Percentiles rank a stretch among this genome's conserved stretches.
Evolutionary conservation across 352 stramenopile species (phyloP).

Genomic region (Pythium rhizo-oryzae): DNA sequence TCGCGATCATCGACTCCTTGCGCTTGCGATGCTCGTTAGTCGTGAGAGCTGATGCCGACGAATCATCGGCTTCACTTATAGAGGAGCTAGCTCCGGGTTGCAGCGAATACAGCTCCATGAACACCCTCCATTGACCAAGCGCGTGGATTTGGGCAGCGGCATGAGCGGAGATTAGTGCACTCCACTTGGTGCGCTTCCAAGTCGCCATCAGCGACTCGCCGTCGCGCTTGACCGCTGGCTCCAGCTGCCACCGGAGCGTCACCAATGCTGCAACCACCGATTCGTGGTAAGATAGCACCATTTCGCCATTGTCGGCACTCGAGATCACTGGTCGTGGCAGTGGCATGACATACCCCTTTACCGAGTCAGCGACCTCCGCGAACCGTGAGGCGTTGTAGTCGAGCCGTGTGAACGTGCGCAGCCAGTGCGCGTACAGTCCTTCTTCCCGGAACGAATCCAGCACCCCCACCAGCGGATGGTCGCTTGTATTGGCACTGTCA

Average conservation of each 20-base stretch:
- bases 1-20: slow-evolving; percentile 78
- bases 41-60: neutral
- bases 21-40: slow-evolving; percentile 38
- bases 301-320: slow-evolving; percentile 19
- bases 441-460: slow-evolving; percentile 66
- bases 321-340: slow-evolving; percentile 2
- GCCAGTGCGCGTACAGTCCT: slow-evolving; percentile 68
- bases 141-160: slow-evolving; percentile 57
- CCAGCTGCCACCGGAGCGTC: slow-evolving; percentile 25
- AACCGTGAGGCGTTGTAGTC: slow-evolving; percentile 46
- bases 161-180: neutral
- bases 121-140: slow-evolving; percentile 61
- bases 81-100: slow-evolving; percentile 28
- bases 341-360: slow-evolving; percentile 27
- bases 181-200: slow-evolving; percentile 25
- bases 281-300: slow-evolving; percentile 29
- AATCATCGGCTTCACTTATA: neutral
- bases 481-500: slow-evolving; percentile 24
- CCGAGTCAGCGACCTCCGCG: slow-evolving; percentile 24
- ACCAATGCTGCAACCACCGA: slow-evolving; percentile 15
- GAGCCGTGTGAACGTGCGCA: slow-evolving; percentile 64
- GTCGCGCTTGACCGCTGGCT: slow-evolving; percentile 4
- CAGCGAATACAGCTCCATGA: slow-evolving; percentile 73
- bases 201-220: slow-evolving; percentile 28
- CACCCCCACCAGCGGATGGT: slow-evolving; percentile 49